These are phyloP conservation scores for Theileria luwenshuni DNA, from an alignment of 169 alveolate genomes.

Conservation along the genomic window DNA sequence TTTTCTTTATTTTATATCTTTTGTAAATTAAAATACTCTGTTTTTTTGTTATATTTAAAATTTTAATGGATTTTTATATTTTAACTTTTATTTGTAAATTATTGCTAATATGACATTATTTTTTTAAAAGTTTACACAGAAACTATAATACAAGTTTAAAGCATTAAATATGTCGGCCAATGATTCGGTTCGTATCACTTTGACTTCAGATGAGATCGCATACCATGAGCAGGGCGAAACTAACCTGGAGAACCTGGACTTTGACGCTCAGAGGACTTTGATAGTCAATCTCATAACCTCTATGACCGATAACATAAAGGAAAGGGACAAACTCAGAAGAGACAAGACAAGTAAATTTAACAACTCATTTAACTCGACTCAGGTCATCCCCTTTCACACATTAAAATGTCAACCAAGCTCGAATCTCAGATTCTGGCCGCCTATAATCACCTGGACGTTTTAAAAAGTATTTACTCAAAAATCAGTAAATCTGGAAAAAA, in stretches of 20 bases:
- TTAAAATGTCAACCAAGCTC: conserved; percentile 48
- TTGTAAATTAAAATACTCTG: neutral
- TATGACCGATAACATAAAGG: conserved; percentile 44
- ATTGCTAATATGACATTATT: neutral
- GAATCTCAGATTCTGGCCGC: conserved; percentile 40
- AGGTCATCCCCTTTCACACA: conserved; percentile 57
- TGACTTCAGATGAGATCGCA: conserved; percentile 24
- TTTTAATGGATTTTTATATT: neutral
- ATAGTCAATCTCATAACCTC: conserved; percentile 41
- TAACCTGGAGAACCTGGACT: conserved; percentile 60
- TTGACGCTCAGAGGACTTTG: conserved; percentile 48
- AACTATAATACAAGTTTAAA: neutral
- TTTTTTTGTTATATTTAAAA: too few relatives aligned
- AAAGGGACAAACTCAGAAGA: conserved; percentile 45
- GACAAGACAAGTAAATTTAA: conserved; percentile 42
- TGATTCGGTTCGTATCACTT: conserved; percentile 13
- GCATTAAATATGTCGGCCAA: neutral
- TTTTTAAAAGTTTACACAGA: neutral
- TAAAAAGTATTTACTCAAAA: conserved; percentile 31
- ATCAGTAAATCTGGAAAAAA: conserved; percentile 7
- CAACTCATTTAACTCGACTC: neutral
- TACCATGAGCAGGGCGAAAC: conserved; percentile 20
- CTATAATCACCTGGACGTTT: conserved; percentile 35
- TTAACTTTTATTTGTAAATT: too few relatives aligned
- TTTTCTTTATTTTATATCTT: too few relatives aligned